Evolutionary conservation across 2,329 filamentous ascomycete species (phyloP).

Genomic region (Westerdykella ornata): DNA sequence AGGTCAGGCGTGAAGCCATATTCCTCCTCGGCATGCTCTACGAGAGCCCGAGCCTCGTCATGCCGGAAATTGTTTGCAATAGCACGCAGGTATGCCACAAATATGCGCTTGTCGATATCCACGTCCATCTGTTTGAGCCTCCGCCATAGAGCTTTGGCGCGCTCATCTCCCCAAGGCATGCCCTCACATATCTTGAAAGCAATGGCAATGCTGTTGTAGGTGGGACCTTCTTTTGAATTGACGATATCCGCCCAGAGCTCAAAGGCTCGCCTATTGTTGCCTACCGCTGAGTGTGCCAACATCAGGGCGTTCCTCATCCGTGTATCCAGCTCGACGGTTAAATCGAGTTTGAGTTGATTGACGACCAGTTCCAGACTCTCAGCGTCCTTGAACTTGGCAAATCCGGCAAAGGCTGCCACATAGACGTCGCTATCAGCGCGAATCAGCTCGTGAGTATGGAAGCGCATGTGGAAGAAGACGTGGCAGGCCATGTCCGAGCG

Average conservation of each 20-base stretch:
- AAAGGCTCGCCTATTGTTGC: conserved; percentile 59
- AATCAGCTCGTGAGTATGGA: conserved; percentile 56
- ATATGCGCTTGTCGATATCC: conserved; percentile 65
- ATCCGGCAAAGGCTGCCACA: conserved; percentile 66
- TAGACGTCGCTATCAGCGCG: conserved; percentile 71
- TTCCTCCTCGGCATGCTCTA: conserved; percentile 60
- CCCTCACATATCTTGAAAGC: conserved; percentile 74
- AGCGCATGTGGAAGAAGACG: conserved; percentile 92
- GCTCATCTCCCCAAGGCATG: conserved; percentile 40
- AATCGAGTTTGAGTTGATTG: conserved; percentile 92
- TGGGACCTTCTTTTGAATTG: conserved; percentile 77
- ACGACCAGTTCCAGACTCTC: conserved; percentile 70
- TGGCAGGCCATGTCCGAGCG: conserved; percentile 78
- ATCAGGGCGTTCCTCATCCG: conserved; percentile 77
- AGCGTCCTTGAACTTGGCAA: conserved; percentile 54
- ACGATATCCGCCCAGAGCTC: conserved; percentile 80
- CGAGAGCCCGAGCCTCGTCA: conserved; percentile 58
- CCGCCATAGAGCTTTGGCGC: conserved; percentile 57
- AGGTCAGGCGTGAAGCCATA: conserved; percentile 62
- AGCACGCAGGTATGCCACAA: conserved; percentile 69
- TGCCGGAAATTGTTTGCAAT: conserved; percentile 66
- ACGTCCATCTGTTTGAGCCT: conserved; percentile 69
- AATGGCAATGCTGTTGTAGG: conserved; percentile 70
- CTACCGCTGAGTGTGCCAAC: conserved; percentile 71
- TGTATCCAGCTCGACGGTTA: conserved; percentile 69